These are phyloP conservation scores for Trichosanthes truncata DNA, from an alignment of 306 rosid species.

Conservation along the genomic window DNA sequence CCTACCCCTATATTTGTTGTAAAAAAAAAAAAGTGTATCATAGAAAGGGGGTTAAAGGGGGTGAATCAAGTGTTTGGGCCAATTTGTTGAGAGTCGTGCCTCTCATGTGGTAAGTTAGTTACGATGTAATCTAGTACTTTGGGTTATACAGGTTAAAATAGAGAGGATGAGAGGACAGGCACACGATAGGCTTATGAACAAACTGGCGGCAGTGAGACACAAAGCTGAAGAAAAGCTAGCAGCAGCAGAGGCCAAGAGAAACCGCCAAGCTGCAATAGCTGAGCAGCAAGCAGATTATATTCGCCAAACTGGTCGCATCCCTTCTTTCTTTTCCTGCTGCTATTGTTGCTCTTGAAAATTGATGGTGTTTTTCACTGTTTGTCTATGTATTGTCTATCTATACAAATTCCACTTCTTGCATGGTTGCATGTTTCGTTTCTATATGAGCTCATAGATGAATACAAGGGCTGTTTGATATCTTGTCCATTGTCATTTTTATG, in stretches of 20 bases:
- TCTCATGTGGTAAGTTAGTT: background rate
- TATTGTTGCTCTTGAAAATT: conserved; percentile 53
- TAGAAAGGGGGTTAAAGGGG: background rate
- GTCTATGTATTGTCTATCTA: background rate
- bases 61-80: background rate
- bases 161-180: conserved; percentile 66
- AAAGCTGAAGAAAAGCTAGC: conserved; percentile 91
- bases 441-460: background rate
- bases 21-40: background rate
- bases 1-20: too few relatives aligned
- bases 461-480: background rate
- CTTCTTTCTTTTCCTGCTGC: conserved; percentile 59
- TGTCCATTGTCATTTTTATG: background rate
- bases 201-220: conserved; percentile 66
- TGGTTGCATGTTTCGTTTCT: background rate
- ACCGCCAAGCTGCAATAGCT: conserved; percentile 55
- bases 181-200: conserved; percentile 73
- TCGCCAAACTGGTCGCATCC: conserved; percentile 72
- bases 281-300: conserved; percentile 72
- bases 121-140: background rate
- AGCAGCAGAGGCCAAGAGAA: conserved; percentile 65
- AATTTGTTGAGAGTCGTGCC: background rate
- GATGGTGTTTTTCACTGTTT: background rate
- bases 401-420: background rate
- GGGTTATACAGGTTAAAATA: conserved; percentile 63